Percentiles rank a stretch among this genome's conserved stretches.
Conservation (phyloP, 352 stramenopile species). For the Phytophthora pisi region DNA sequence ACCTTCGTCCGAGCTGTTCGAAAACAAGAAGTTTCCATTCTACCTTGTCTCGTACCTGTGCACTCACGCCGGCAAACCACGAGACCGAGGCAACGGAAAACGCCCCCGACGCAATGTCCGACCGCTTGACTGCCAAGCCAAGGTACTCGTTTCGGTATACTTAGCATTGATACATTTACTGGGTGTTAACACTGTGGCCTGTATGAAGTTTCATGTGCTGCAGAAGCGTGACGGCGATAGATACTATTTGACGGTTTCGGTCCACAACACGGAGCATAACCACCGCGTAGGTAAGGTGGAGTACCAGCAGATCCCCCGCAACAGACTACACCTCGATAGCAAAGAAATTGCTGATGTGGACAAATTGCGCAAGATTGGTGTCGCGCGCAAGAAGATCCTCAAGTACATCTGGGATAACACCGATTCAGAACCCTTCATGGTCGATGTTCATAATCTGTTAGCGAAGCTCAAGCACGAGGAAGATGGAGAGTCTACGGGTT, state of each 20-base stretch:
- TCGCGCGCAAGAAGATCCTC: constrained; percentile 4
- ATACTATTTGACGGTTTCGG: background rate
- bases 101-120: background rate
- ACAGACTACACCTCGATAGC: background rate
- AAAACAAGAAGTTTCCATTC: background rate
- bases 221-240: background rate
- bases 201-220: background rate
- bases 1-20: background rate
- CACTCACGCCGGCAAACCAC: background rate
- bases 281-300: background rate
- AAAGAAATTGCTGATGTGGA: background rate
- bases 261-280: constrained; percentile 7
- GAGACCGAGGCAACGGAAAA: background rate
- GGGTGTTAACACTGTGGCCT: background rate
- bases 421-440: background rate
- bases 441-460: background rate
- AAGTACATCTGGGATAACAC: constrained; percentile 10
- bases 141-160: background rate
- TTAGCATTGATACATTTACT: background rate
- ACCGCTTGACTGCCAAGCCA: background rate
- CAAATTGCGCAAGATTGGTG: background rate
- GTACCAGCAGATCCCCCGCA: background rate
- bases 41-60: background rate
- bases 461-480: constrained; percentile 1
- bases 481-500: background rate